A percentile compares a stretch with the other conserved stretches of the same genome.
Evolutionary conservation across 2,329 filamentous ascomycete species (phyloP).

Genomic region (Aspergillus latus): DNA sequence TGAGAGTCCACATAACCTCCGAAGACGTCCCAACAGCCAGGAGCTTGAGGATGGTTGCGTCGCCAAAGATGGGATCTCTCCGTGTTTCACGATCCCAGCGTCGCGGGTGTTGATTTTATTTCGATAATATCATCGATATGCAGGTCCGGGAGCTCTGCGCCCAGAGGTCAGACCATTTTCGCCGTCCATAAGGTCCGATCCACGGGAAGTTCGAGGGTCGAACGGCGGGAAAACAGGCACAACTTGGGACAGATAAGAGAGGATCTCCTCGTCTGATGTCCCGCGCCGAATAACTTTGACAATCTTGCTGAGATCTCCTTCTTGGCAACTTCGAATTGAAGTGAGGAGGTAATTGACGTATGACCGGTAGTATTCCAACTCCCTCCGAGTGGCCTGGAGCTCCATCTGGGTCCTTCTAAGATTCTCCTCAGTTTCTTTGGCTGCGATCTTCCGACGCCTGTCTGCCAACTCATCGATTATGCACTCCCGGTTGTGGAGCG

Average conservation of each 20-base stretch:
- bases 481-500: slow-evolving; percentile 34
- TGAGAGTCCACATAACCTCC: not conserved
- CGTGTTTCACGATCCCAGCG: not conserved
- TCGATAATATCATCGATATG: not conserved
- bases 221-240: not conserved
- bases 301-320: slow-evolving; percentile 23
- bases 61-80: not conserved
- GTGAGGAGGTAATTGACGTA: slow-evolving; percentile 31
- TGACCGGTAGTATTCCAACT: slow-evolving; percentile 20
- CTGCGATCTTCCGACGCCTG: slow-evolving; percentile 38
- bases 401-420: slow-evolving; percentile 31
- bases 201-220: not conserved
- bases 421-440: slow-evolving; percentile 31
- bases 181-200: no score
- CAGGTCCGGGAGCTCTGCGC: not conserved
- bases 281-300: slow-evolving; percentile 30
- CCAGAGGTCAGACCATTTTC: not conserved
- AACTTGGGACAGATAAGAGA: not conserved
- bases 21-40: not conserved
- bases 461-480: slow-evolving; percentile 36
- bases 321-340: slow-evolving; percentile 26
- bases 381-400: not conserved
- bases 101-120: not conserved
- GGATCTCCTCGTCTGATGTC: slow-evolving; percentile 3
- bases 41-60: not conserved